A percentile compares a stretch with the other conserved stretches of the same genome.
phyloP scores from a whole-genome alignment of 768 basidiomycete species.

The Lyophyllum atratum region DNA sequence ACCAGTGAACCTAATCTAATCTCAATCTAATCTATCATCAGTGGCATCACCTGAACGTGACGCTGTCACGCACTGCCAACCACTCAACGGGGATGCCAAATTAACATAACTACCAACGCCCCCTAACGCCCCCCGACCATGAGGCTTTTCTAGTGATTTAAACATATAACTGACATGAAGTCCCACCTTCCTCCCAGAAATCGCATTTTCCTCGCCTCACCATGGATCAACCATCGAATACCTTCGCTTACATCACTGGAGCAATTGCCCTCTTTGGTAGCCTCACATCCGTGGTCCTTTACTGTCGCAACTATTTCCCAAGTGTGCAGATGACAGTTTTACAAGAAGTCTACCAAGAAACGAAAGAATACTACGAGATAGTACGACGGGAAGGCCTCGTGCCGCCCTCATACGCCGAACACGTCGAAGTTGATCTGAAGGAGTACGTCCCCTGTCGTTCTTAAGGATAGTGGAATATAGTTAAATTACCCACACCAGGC shows the following conservation, averaged over 20 bases:
- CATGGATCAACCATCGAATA: not conserved
- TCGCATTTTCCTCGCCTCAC: no score
- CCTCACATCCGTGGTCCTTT: not conserved
- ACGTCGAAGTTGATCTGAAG: not conserved
- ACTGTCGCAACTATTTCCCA: not conserved
- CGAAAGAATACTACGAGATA: not conserved
- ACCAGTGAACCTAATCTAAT: no score
- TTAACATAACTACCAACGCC: no score
- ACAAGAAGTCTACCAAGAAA: not conserved
- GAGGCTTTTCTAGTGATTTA: no score
- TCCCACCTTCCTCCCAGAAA: not conserved
- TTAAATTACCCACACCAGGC: not conserved
- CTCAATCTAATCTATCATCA: no score
- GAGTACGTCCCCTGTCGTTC: not conserved
- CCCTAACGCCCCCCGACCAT: no score
- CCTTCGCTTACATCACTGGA: not conserved
- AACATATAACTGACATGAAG: not conserved
- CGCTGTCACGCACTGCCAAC: no score
- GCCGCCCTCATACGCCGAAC: not conserved
- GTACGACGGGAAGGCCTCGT: not conserved
- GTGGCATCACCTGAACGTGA: no score
- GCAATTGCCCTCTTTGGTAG: not conserved
- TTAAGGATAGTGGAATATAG: no score
- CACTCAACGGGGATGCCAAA: no score
- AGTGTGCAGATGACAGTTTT: not conserved